phyloP scores from a whole-genome alignment of 2,329 filamentous ascomycete species.

The Penicillium paneum region DNA sequence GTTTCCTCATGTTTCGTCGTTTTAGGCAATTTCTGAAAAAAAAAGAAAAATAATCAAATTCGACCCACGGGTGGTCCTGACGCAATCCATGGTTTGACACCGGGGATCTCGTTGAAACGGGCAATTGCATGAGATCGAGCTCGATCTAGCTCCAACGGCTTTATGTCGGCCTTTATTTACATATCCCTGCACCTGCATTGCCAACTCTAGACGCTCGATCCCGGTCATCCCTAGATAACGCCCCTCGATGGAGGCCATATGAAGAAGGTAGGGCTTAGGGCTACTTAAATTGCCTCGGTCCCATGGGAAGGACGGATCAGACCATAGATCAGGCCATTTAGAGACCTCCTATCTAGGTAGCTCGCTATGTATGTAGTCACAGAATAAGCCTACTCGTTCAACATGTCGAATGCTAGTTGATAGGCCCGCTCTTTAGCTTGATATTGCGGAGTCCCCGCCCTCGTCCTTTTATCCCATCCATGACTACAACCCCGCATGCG shows the following conservation, averaged over 20 bases:
- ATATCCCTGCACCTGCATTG: background rate
- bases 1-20: constrained; percentile 2
- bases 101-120: background rate
- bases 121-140: too few relatives aligned
- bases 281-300: constrained; percentile 5
- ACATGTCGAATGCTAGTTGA: constrained; percentile 31
- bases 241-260: background rate
- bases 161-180: background rate
- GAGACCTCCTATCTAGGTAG: background rate
- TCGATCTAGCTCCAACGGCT: too few relatives aligned
- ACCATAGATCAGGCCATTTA: background rate
- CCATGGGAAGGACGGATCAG: constrained; percentile 5
- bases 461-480: constrained; percentile 39
- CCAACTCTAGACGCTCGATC: background rate
- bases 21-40: background rate
- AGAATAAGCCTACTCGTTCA: constrained; percentile 16
- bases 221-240: background rate
- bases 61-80: constrained; percentile 8
- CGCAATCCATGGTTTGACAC: constrained; percentile 5
- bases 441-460: constrained; percentile 26
- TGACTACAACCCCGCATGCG: constrained; percentile 38
- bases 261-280: constrained; percentile 28
- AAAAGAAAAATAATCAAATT: background rate
- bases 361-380: background rate
- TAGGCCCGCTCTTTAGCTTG: constrained; percentile 37